Percentiles rank a stretch among this genome's conserved stretches.
Evolutionary conservation across 495 filamentous ascomycete species (phyloP).

Genomic region (Penicillium crystallinum): DNA sequence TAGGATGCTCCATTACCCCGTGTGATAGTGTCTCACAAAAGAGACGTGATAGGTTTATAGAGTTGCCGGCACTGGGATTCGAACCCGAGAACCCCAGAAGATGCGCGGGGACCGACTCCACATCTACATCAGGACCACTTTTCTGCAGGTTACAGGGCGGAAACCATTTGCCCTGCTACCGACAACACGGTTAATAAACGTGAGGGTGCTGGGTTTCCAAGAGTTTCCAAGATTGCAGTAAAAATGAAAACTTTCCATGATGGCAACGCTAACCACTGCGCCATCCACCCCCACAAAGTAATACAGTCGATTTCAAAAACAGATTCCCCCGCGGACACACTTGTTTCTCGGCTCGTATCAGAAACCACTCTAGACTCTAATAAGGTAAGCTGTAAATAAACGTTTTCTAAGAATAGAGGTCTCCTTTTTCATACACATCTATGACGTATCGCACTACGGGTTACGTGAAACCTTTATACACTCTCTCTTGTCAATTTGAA

Average conservation of each 20-base stretch:
- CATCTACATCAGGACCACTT: slow-evolving; percentile 1
- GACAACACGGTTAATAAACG: background rate
- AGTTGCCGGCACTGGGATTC: slow-evolving; percentile 2
- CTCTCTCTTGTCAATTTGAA: too few species aligned
- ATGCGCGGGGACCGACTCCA: background rate
- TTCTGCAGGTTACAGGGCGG: slow-evolving; percentile 1
- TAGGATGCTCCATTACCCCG: background rate
- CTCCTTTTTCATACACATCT: too few species aligned
- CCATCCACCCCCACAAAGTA: background rate
- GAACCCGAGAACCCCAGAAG: slow-evolving; percentile 1
- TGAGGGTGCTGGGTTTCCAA: background rate
- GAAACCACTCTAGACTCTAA: too few species aligned
- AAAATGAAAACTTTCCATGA: background rate
- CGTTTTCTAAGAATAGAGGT: too few species aligned
- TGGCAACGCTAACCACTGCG: background rate
- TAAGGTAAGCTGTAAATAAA: too few species aligned
- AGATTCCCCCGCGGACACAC: background rate
- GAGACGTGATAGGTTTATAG: background rate
- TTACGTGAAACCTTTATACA: too few species aligned
- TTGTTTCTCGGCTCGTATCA: background rate
- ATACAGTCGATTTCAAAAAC: background rate
- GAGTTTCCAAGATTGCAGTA: background rate
- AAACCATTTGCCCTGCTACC: slow-evolving; percentile 4
- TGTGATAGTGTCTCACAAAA: background rate
- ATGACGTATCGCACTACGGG: too few species aligned